phyloP scores from a whole-genome alignment of 495 filamentous ascomycete genomes.

The Penicillium canescens region DNA sequence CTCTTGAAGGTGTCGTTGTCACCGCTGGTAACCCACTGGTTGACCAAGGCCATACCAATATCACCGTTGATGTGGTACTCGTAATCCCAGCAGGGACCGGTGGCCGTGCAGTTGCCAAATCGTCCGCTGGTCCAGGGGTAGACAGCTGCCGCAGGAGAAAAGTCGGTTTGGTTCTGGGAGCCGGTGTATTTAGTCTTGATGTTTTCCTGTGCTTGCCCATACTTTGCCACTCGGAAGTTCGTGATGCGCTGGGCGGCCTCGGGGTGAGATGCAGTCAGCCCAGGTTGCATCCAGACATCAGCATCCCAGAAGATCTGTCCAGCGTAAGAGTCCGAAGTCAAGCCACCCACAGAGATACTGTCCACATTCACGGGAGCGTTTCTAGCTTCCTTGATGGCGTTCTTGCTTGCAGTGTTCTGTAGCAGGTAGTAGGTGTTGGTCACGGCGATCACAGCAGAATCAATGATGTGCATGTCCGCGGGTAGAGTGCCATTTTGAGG shows the following conservation, averaged over 20 bases:
- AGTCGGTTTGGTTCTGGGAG: conserved; percentile 54
- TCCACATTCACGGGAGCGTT: conserved; percentile 50
- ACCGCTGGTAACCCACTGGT: conserved; percentile 60
- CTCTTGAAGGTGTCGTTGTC: conserved; percentile 55
- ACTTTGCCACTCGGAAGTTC: conserved; percentile 56
- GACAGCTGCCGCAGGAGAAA: conserved; percentile 52
- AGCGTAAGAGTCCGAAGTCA: conserved; percentile 63
- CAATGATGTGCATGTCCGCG: conserved; percentile 55
- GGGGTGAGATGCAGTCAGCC: conserved; percentile 58
- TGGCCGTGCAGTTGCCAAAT: conserved; percentile 25
- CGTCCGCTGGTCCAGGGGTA: conserved; percentile 67
- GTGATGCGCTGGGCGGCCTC: conserved; percentile 56
- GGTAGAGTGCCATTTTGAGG: conserved; percentile 62
- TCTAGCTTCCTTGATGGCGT: conserved; percentile 40
- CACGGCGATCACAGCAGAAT: conserved; percentile 63
- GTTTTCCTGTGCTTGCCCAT: conserved; percentile 52
- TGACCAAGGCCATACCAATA: conserved; percentile 62
- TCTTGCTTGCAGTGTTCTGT: conserved; percentile 62
- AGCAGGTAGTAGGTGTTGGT: conserved; percentile 70
- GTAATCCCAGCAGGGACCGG: conserved; percentile 64
- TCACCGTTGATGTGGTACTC: conserved; percentile 68
- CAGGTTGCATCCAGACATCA: conserved; percentile 68
- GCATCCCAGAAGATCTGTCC: conserved; percentile 68
- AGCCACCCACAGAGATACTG: conserved; percentile 62
- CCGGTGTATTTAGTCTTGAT: conserved; percentile 44